These are phyloP conservation scores for Sophora flavescens DNA, from an alignment of 306 rosid species.

Conservation along the genomic window DNA sequence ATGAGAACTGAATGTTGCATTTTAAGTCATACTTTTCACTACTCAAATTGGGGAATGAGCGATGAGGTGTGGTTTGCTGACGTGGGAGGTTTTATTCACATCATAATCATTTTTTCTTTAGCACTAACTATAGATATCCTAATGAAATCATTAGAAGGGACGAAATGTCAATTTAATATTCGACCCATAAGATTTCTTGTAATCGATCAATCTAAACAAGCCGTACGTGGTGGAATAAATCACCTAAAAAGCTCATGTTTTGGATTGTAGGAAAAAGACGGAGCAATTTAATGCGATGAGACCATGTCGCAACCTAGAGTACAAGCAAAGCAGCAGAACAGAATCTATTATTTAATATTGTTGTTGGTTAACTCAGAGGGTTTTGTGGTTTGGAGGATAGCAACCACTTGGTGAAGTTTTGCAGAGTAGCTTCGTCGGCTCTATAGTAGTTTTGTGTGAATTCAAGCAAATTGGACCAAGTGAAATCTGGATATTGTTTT, in stretches of 20 bases:
- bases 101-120: neutral
- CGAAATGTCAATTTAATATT: neutral
- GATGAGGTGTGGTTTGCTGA: no score
- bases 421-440: slow-evolving; percentile 73
- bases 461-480: slow-evolving; percentile 71
- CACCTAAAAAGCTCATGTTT: neutral
- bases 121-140: neutral
- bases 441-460: slow-evolving; percentile 77
- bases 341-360: neutral
- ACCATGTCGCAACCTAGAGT: neutral
- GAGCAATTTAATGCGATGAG: neutral
- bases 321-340: slow-evolving; percentile 17
- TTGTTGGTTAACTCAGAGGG: neutral
- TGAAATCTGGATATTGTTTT: slow-evolving; percentile 72
- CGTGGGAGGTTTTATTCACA: neutral
- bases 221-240: slow-evolving; percentile 7
- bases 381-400: slow-evolving; percentile 47
- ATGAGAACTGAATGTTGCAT: no score
- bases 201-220: neutral
- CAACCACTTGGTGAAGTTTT: slow-evolving; percentile 71
- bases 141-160: neutral
- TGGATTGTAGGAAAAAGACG: slow-evolving; percentile 10
- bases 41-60: no score
- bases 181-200: neutral
- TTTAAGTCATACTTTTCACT: no score